Conservation (phyloP, 2,329 filamentous ascomycete species). For the Botryotinia globosa region DNA sequence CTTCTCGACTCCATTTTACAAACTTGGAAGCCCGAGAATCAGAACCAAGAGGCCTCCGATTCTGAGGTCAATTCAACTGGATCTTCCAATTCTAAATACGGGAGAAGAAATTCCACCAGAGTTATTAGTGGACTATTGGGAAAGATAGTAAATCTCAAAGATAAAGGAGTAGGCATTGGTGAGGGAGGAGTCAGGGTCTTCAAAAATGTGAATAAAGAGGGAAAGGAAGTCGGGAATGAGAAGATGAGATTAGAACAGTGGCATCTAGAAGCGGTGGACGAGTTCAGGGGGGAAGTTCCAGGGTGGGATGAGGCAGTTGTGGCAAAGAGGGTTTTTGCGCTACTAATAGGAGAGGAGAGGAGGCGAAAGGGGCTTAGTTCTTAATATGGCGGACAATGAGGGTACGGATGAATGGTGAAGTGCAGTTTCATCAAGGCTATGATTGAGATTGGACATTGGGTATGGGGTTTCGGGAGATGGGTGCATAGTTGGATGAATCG, state of each 20-base stretch:
- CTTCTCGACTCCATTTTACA: conserved; percentile 35
- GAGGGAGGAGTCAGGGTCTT: neutral
- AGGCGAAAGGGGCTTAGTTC: conserved; percentile 22
- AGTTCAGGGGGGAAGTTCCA: conserved; percentile 35
- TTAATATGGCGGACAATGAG: neutral
- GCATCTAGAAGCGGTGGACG: conserved; percentile 39
- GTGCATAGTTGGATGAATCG: neutral
- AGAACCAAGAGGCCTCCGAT: neutral
- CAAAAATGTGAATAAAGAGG: neutral
- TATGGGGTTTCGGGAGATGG: neutral
- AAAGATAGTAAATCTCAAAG: conserved; percentile 26
- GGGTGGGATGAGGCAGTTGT: conserved; percentile 39
- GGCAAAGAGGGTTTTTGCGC: conserved; percentile 36
- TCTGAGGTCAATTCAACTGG: neutral
- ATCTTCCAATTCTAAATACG: conserved; percentile 15
- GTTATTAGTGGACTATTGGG: conserved; percentile 37
- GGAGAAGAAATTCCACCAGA: conserved; percentile 33
- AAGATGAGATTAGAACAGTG: conserved; percentile 37
- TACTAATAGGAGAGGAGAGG: conserved; percentile 33
- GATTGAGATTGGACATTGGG: neutral
- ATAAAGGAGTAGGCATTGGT: conserved; percentile 13
- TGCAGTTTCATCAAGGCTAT: neutral
- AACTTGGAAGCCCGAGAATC: conserved; percentile 32
- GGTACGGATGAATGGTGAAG: too few relatives aligned
- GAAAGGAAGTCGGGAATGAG: conserved; percentile 25